Evolutionary conservation across 2,329 filamentous ascomycete genomes (phyloP).

Genomic region (Oidium heveae): DNA sequence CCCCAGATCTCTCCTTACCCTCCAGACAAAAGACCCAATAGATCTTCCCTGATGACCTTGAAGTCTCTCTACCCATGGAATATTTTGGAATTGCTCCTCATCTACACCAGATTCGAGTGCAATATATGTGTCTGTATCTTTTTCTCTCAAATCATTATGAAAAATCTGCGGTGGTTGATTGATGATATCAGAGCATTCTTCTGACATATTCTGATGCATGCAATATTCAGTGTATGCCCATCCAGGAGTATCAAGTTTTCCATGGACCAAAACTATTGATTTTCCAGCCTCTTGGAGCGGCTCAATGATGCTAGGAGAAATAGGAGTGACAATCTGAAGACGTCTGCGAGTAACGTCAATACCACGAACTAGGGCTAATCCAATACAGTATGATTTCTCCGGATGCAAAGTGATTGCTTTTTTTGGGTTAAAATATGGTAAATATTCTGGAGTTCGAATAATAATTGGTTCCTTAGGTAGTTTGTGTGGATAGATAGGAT

Average conservation of each 20-base stretch:
- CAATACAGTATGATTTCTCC: conserved; percentile 29
- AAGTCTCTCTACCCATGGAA: conserved; percentile 34
- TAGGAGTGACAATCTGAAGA: conserved; percentile 42
- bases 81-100: conserved; percentile 9
- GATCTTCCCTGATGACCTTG: conserved; percentile 28
- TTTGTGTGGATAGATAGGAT: conserved; percentile 1
- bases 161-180: neutral
- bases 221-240: conserved; percentile 47
- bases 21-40: conserved; percentile 34
- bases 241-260: conserved; percentile 39
- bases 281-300: conserved; percentile 18
- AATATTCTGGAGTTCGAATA: conserved; percentile 21
- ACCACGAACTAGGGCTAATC: conserved; percentile 43
- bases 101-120: conserved; percentile 1
- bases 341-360: conserved; percentile 28
- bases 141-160: neutral
- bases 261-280: conserved; percentile 36
- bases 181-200: neutral
- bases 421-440: conserved; percentile 36
- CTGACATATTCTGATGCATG: conserved; percentile 14
- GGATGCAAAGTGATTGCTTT: conserved; percentile 33
- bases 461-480: conserved; percentile 7
- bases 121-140: neutral
- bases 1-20: conserved; percentile 36
- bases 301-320: conserved; percentile 18